Base-by-base conservation (phyloP, 1,284 basidiomycete species). In the Xanthoconium separans region DNA sequence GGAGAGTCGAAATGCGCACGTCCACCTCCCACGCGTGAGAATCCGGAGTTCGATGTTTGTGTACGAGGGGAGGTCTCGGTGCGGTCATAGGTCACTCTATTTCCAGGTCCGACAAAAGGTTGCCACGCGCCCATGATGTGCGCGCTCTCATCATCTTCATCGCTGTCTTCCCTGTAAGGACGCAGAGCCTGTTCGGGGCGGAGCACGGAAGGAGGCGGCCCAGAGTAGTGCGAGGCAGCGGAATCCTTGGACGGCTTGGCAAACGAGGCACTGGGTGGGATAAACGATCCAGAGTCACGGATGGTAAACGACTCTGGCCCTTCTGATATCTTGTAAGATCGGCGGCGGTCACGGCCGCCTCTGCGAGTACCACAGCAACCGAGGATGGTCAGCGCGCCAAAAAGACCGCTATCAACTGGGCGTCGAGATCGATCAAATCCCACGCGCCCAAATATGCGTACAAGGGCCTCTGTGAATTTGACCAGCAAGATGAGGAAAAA, bases 81-180 rank as follows among this genome's bases (percentile, higher is more conserved):
- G 36, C 63, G 70, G 34, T 72, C 70, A 29, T 51, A 58, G 7
- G 45, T 87, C 68, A n/a, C 77, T 65, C 45, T 71, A 61, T 71
- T 85, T 1, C 82, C 83, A 36, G 75, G 68, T 13, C 79, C 75
- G 0, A 77, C 80, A 74, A 84, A 88, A 33, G 84, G 82, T 63
- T 88, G 84, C 89, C 89, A 92, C 22, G 91, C 87, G 43, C 83
- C 85, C 88, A 93, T 93, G 62, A 93, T 93, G 60, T 79, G 88
- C 16, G 88, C 87, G 30, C 75, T 80, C 62, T 93, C 91, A 62
- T 91, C 88, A 29, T 83, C 66, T 59, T 91, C 87, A 59, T 84
- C 89, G 60, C 80, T 87, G 37, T 90, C 88, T 65, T 92, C 89
- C 58, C 78, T 78, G 65, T 91, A 91, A 18, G 89, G 88, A 53